A percentile compares a stretch with the other conserved stretches of the same genome.
These are phyloP conservation scores for Oryza meyeriana DNA, from an alignment of 176 grass and related monocot species.

Conservation along the genomic window DNA sequence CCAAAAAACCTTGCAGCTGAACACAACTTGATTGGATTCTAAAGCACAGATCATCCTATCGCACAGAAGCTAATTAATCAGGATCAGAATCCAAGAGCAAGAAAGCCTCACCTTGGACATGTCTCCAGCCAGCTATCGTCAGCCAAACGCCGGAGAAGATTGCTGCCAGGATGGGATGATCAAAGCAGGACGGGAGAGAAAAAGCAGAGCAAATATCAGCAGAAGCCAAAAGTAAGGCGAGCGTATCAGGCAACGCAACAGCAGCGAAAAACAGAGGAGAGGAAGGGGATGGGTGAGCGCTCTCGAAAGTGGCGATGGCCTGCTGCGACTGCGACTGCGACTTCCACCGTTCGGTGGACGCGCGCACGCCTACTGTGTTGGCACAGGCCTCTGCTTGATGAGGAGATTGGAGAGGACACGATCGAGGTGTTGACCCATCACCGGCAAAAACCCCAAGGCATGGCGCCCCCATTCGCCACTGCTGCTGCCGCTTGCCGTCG, in stretches of 20 bases:
- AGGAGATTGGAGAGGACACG: no score
- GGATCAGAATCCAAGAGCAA: neutral
- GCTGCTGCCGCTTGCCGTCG: no score
- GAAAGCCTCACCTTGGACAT: slow-evolving; percentile 60
- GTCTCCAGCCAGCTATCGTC: neutral
- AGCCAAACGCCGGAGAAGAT: neutral
- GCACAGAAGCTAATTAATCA: neutral
- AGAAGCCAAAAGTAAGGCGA: neutral
- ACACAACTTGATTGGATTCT: neutral
- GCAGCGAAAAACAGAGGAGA: neutral
- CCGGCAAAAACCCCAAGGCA: no score
- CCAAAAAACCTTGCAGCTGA: no score
- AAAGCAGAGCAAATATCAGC: no score
- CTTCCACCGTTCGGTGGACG: no score
- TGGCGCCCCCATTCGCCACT: no score
- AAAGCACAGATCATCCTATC: neutral
- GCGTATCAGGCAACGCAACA: slow-evolving; percentile 19
- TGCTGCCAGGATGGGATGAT: neutral
- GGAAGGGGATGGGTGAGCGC: neutral
- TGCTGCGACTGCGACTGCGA: no score
- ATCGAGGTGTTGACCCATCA: no score
- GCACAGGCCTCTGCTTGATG: no score
- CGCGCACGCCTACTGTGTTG: no score
- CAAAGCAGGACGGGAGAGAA: neutral
- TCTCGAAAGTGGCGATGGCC: no score